Conservation (phyloP, 805 yeast species). For the Pichia deserticola region DNA sequence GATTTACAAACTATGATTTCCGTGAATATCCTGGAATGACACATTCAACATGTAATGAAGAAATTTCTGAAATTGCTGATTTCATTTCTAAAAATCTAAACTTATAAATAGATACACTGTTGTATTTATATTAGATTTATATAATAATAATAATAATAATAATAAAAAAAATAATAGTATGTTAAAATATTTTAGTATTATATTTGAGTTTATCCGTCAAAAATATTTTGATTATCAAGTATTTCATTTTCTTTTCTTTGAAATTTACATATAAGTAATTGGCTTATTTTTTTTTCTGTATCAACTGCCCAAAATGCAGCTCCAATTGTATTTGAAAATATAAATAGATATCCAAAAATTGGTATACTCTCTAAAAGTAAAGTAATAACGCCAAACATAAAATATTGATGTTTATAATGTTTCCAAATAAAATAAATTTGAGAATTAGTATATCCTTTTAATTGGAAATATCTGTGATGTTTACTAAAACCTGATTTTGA, state of each 20-base stretch:
- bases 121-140: too few species aligned
- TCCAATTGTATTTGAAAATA: conserved; percentile 52
- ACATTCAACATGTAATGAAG: conserved; percentile 65
- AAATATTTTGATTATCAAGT: background rate
- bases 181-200: too few species aligned
- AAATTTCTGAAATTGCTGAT: conserved; percentile 45
- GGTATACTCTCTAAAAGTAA: conserved; percentile 49
- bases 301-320: conserved; percentile 59
- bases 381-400: conserved; percentile 46
- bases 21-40: conserved; percentile 54
- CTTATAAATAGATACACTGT: background rate
- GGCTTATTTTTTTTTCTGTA: conserved; percentile 18
- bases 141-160: too few species aligned
- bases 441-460: conserved; percentile 41
- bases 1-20: conserved; percentile 40
- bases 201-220: too few species aligned
- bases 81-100: conserved; percentile 30
- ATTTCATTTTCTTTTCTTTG: background rate
- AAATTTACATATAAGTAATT: background rate
- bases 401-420: conserved; percentile 28
- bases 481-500: conserved; percentile 45
- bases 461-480: conserved; percentile 49
- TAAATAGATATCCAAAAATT: conserved; percentile 42
- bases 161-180: too few species aligned
- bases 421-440: conserved; percentile 35